These are phyloP conservation scores for Biscutella laevigata DNA, from an alignment of 441 rosid species.

Conservation along the genomic window DNA sequence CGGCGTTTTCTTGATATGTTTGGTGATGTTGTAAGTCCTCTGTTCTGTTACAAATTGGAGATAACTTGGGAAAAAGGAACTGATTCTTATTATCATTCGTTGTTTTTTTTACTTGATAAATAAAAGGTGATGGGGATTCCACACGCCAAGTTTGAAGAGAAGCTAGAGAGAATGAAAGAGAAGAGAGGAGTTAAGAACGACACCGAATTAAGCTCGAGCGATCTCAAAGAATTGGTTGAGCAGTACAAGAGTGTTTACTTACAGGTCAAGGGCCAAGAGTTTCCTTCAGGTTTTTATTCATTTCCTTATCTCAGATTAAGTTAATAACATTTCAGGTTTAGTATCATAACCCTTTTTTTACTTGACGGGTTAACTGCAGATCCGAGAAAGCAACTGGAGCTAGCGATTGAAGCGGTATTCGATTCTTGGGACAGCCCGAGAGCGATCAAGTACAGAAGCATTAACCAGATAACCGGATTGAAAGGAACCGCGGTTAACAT, in stretches of 20 bases:
- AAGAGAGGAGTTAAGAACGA: slow-evolving; percentile 55
- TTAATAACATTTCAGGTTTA: neutral
- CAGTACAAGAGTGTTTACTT: slow-evolving; percentile 73
- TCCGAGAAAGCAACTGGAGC: slow-evolving; percentile 63
- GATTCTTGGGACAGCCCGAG: slow-evolving; percentile 90
- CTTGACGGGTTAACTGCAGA: slow-evolving; percentile 31
- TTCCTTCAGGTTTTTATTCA: slow-evolving; percentile 63
- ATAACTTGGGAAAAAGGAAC: too few species aligned
- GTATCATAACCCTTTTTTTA: neutral
- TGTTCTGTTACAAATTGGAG: neutral
- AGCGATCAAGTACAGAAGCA: slow-evolving; percentile 75
- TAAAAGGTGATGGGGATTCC: slow-evolving; percentile 79
- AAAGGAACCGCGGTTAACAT: slow-evolving; percentile 91
- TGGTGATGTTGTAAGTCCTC: slow-evolving; percentile 73
- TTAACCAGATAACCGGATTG: slow-evolving; percentile 80
- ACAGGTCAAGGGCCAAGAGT: slow-evolving; percentile 55
- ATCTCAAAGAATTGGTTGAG: slow-evolving; percentile 74
- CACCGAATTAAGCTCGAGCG: slow-evolving; percentile 53
- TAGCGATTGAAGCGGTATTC: slow-evolving; percentile 73
- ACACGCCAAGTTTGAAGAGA: slow-evolving; percentile 75
- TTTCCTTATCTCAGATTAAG: neutral
- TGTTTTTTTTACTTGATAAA: slow-evolving; percentile 7
- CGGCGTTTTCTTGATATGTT: slow-evolving; percentile 94
- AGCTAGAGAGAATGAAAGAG: slow-evolving; percentile 60
- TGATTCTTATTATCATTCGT: too few species aligned